A percentile compares a stretch with the other conserved stretches of the same genome.
phyloP scores from a whole-genome alignment of 2,329 filamentous ascomycete genomes.

The Sordariomycetes sp. region DNA sequence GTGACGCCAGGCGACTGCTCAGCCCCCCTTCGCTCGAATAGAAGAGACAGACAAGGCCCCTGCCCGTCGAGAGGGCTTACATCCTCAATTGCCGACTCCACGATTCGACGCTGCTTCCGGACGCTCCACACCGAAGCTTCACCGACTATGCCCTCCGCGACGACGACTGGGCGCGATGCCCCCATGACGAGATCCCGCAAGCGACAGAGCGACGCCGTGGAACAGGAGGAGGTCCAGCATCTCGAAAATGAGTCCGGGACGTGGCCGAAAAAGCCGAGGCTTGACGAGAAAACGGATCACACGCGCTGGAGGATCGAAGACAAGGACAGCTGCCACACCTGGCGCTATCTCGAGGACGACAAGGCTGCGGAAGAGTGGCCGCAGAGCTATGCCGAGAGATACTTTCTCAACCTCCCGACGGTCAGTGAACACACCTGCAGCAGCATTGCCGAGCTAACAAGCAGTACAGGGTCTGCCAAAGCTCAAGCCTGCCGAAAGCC shows the following conservation, averaged over 20 bases:
- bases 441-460: constrained; percentile 2
- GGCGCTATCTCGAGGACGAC: constrained; percentile 79
- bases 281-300: constrained; percentile 61
- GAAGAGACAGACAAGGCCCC: no score
- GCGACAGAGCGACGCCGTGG: background rate
- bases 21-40: no score
- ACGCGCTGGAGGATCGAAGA: constrained; percentile 77
- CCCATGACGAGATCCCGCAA: no score
- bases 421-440: constrained; percentile 34
- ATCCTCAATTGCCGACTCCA: no score
- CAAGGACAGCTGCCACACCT: constrained; percentile 79
- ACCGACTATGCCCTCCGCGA: no score
- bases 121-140: no score
- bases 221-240: no score
- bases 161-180: no score
- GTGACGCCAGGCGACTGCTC: no score
- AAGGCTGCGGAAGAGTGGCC: constrained; percentile 70
- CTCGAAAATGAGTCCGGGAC: constrained; percentile 32
- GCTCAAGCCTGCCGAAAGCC: constrained; percentile 60
- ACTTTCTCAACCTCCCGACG: constrained; percentile 69
- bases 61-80: no score
- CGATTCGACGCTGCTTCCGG: no score
- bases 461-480: constrained; percentile 57
- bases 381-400: constrained; percentile 82
- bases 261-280: constrained; percentile 33